phyloP scores from a whole-genome alignment of 2,329 filamentous ascomycete genomes.

The Zasmidium angulare region DNA sequence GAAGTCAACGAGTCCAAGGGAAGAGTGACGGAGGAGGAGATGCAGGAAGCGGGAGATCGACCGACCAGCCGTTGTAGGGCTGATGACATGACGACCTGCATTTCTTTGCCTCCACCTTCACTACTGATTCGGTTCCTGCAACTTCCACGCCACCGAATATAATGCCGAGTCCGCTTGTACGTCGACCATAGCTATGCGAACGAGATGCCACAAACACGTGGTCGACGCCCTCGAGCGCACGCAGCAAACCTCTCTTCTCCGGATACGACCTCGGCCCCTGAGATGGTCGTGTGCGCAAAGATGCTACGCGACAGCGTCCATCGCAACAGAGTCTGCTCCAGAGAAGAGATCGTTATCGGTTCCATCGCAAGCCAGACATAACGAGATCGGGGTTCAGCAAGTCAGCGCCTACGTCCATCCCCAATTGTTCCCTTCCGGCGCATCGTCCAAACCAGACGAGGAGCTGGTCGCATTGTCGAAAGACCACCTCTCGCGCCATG shows the following conservation, averaged over 20 bases:
- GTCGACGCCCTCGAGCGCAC: conserved; percentile 34
- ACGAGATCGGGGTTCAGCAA: conserved; percentile 93
- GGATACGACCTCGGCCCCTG: conserved; percentile 30
- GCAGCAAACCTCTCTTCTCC: conserved; percentile 38
- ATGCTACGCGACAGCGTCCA: conserved; percentile 8
- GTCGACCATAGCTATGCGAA: conserved; percentile 29
- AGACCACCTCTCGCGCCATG: conserved; percentile 81
- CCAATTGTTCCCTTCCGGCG: conserved; percentile 69
- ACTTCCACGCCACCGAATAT: conserved; percentile 3
- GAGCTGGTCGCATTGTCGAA: conserved; percentile 77
- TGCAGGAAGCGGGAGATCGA: neutral
- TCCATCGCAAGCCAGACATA: conserved; percentile 67
- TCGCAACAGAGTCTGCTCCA: conserved; percentile 8
- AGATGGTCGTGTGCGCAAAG: conserved; percentile 28
- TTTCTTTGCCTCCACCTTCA: neutral
- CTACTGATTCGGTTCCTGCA: neutral
- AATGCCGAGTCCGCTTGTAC: conserved; percentile 8
- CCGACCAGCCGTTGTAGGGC: neutral
- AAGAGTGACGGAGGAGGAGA: neutral
- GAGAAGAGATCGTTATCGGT: conserved; percentile 26
- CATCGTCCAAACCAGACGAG: conserved; percentile 65
- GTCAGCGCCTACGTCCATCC: conserved; percentile 78
- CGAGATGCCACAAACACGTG: conserved; percentile 32
- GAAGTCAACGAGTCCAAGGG: neutral
- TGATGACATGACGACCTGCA: neutral